Evolutionary conservation across 495 filamentous ascomycete species (phyloP), one percentile per base, ranked within the genome.

Genomic region (Penicillium samsonianum): DNA sequence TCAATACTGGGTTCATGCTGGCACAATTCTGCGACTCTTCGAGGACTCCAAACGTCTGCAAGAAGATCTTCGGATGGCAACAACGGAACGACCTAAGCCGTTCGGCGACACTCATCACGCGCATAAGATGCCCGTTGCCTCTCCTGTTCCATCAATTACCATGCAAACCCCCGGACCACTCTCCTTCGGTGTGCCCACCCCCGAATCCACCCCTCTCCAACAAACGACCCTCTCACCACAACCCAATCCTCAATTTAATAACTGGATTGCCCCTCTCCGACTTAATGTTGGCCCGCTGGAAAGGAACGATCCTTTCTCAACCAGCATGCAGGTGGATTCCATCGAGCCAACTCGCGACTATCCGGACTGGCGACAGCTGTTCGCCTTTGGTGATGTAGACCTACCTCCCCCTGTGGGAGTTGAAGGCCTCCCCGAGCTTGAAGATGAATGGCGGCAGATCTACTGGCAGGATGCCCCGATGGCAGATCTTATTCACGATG

Each of bases 371-470:
- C 71, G 74, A 43, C 75, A 78, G 50, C 65, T 79, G 6, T 79
- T 79, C 58, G 73, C 75, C 12, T 79, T 76, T 49, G 65, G 73
- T 5, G 75, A 78, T 49, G 54, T 70, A 20, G 75, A 78, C 31
- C 66, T 77, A 23, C 70, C 77, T 5, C 64, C 72, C 7, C 74
- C 75, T 7, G 72, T 75, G 59, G 58, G 70, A 12, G 64, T 76
- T 33, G 77, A 78, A 30, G 74, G 72, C 11, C 57, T 78, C 0
- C 67, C 73, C 16, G 75, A 78, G 45, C 55, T 79, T 38, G 77
- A 79, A 60, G 73, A 79, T 28, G 77, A 79, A 59, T 79, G 77
- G 77, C 70, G 77, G 17, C 75, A 78, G 56, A 73, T 79, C 3
- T 79, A 79, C 55, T 76, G 73, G 77, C 75, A 78, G 55, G 77